Evolutionary conservation across 176 grass and related monocot genomes (phyloP).

Genomic region (Phragmites australis): DNA sequence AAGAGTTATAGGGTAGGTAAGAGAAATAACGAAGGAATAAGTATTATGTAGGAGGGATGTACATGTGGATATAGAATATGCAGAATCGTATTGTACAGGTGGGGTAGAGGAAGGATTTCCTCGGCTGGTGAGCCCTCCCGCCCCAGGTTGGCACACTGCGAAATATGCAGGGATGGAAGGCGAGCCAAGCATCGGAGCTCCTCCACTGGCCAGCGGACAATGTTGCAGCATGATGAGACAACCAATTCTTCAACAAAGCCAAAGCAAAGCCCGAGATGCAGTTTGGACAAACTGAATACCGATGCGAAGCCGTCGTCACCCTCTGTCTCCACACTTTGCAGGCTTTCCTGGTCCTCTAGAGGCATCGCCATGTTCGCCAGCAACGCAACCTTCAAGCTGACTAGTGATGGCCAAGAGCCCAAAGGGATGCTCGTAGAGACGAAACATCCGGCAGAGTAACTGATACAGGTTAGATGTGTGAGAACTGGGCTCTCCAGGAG

Average conservation of each 20-base stretch:
- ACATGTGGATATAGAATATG: no score
- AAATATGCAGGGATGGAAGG: neutral
- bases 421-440: neutral
- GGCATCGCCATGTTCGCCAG: neutral
- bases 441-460: neutral
- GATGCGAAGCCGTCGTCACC: neutral
- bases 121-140: neutral
- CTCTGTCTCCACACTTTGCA: neutral
- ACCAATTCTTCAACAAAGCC: neutral
- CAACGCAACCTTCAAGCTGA: neutral
- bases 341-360: neutral
- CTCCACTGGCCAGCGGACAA: slow-evolving; percentile 19
- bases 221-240: rapidly evolving
- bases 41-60: no score
- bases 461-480: neutral
- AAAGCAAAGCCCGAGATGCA: neutral
- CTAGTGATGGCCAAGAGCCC: neutral
- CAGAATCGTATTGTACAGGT: no score
- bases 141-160: rapidly evolving
- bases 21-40: no score
- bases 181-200: neutral
- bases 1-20: no score
- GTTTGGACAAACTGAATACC: neutral
- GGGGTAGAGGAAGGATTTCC: neutral
- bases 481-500: neutral